Base-by-base conservation (phyloP, 1,284 basidiomycete species). In the Cerrena zonata region DNA sequence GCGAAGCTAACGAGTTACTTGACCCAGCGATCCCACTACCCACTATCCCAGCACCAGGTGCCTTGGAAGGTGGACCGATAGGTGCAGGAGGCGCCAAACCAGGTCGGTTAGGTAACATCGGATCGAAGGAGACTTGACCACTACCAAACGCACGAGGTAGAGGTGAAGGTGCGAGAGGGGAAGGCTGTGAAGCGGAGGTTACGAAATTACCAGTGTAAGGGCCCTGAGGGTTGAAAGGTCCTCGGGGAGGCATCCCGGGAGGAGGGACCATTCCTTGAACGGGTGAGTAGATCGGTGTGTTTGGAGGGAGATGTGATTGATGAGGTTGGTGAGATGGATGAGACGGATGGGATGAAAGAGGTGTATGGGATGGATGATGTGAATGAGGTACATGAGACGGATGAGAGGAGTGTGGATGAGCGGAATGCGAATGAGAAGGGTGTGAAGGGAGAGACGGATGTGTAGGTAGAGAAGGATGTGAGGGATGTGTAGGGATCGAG, bases 111-210 rank as follows among this genome's bases (percentile, higher is more conserved):
- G 79, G 3, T 64, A 61, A 15, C 24, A 15, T 12, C 19, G 71
- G 60, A 39, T 84, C 83, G 53, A 78, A 82, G 2, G 75, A 67
- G 13, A 74, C 71, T 27, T 67, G 70, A 7, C 71, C 62, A 41
- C 70, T 18, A 10, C 45, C 72, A 56, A 75, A 82, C 42, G 66
- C 69, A 46, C 80, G 70, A 10, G 80, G 76, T 12, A 81, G 63
- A n/a, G 73, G 69, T 23, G 79, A 79, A 7, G 79, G 74, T 2
- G 69, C 76, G 41, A 84, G 65, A n/a, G 71, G 60, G 2, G 71
- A 69, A 27, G 67, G 66, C 53, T 76, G 66, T 19, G 75, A 67
- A 37, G 72, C 65, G 4, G 70, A 71, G 13, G 74, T 67, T 42
- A 62, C 71, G 58, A 78, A 83, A 12, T 61, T 58, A 23, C 73